phyloP scores from a whole-genome alignment of 1,284 basidiomycete genomes.

The Puccinia horiana region DNA sequence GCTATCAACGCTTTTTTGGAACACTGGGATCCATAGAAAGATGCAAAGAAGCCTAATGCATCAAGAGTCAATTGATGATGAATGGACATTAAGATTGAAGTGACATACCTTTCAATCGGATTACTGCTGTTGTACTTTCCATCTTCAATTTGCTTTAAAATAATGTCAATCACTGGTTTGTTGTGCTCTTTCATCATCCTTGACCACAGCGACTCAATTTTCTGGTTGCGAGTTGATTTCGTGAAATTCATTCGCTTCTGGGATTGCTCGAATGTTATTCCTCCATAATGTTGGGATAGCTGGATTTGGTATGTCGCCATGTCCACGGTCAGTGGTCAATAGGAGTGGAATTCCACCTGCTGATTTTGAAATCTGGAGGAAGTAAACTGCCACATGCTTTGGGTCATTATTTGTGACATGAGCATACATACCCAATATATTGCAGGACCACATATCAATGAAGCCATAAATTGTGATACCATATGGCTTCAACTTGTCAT shows the following conservation, averaged over 20 bases:
- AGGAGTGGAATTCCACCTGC: not conserved
- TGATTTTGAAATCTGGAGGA: not conserved
- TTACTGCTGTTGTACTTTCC: not conserved
- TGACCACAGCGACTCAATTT: not conserved
- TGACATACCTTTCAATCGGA: not conserved
- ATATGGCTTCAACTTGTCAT: conserved; percentile 15
- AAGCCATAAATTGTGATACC: not conserved
- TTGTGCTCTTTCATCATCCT: no score
- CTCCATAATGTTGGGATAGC: not conserved
- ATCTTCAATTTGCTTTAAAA: not conserved
- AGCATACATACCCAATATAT: not conserved
- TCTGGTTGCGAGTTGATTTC: not conserved
- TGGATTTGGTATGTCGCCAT: not conserved
- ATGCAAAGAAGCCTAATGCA: not conserved
- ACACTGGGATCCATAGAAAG: not conserved
- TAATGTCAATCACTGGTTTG: not conserved
- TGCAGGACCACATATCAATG: conserved; percentile 16
- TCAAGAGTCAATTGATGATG: not conserved
- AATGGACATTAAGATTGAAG: not conserved
- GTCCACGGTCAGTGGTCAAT: not conserved
- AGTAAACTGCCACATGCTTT: not conserved
- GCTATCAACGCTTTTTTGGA: not conserved
- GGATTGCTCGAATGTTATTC: not conserved
- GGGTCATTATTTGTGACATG: conserved; percentile 34
- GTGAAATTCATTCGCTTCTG: not conserved